phyloP scores from a whole-genome alignment of 225 moss, liverwort and hornwort genomes.

The Straminergon stramineum region DNA sequence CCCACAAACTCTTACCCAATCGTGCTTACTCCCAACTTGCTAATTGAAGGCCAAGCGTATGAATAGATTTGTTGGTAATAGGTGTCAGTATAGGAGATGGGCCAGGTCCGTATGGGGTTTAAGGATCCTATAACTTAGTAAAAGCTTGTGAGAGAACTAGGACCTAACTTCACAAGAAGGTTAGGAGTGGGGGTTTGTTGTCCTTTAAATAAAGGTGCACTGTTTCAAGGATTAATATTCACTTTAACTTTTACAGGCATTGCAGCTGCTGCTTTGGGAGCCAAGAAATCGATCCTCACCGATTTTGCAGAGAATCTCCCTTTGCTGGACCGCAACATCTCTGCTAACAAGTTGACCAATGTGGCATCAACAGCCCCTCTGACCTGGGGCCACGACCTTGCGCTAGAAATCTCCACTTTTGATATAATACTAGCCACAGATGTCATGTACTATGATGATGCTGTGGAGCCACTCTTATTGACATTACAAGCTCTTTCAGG shows the following conservation, averaged over 20 bases:
- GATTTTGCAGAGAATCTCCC: conserved; percentile 65
- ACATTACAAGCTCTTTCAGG: conserved; percentile 48
- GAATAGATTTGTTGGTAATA: not conserved
- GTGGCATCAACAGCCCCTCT: conserved; percentile 30
- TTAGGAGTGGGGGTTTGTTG: not conserved
- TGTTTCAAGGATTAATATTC: not conserved
- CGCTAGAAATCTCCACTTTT: conserved; percentile 1
- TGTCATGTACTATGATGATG: conserved; percentile 64
- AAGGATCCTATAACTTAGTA: not conserved
- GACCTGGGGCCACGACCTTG: conserved; percentile 41
- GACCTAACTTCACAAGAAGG: not conserved
- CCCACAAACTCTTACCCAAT: not conserved
- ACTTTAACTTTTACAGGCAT: conserved; percentile 26
- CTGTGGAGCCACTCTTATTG: conserved; percentile 32
- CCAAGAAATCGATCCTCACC: conserved; percentile 45
- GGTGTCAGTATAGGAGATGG: not conserved
- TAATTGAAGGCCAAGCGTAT: not conserved
- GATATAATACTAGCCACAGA: conserved; percentile 68
- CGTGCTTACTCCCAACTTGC: not conserved
- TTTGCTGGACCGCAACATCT: conserved; percentile 35
- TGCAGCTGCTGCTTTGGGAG: conserved; percentile 45
- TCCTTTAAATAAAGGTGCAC: not conserved
- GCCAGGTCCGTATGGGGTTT: not conserved
- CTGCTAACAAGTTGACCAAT: conserved; percentile 31
- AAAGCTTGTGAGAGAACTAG: not conserved